Evolutionary conservation across 805 yeast species (phyloP), one percentile per base, ranked within the genome.

Genomic region (Barnettozyma pratensis): DNA sequence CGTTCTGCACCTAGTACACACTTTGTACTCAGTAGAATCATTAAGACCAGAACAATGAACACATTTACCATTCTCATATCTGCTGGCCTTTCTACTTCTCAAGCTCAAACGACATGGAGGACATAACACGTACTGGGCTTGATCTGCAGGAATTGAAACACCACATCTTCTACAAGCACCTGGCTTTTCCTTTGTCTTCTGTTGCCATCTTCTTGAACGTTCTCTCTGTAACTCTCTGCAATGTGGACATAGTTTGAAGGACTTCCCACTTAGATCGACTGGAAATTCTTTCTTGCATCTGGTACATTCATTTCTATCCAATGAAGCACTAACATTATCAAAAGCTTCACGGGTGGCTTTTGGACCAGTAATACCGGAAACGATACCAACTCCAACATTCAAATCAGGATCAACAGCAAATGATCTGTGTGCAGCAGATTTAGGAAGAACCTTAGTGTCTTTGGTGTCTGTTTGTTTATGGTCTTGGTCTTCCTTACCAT

Each of bases 41-140:
- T 73, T 73, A 7, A 82, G 80, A 3, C 86, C 85, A 1, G 81
- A 71, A 52, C 88, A 83, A 58, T 83, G 87, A 12, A 83, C 85
- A 65, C 88, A 83, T 56, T 75, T 75, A 1, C 88, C 87, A 54
- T 73, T 75, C 10, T 80, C 79, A 6, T 79, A 84, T 38, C 88
- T 67, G 46, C 71, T 73, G 0, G 80, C 79, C 57, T 83, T 83
- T 42, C 80, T 67, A 2, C 74, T 66, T 52, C 87, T 67, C 32
- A 82, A 66, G 37, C 75, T 73, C 54, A 69, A 72, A 39, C 88
- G 69, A 57, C 88, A 83, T 39, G 70, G 71, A 5, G 81, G 80
- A 64, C 88, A 83, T 41, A 83, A 64, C 0, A 80, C 87, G 62
- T 64, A 83, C 46, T 74, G 72, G 37, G 70, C 68, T 45, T 75